Percentiles rank a stretch among this genome's conserved stretches.
phyloP scores from a whole-genome alignment of 2,329 filamentous ascomycete species.

The Fusarium keratoplasticum region DNA sequence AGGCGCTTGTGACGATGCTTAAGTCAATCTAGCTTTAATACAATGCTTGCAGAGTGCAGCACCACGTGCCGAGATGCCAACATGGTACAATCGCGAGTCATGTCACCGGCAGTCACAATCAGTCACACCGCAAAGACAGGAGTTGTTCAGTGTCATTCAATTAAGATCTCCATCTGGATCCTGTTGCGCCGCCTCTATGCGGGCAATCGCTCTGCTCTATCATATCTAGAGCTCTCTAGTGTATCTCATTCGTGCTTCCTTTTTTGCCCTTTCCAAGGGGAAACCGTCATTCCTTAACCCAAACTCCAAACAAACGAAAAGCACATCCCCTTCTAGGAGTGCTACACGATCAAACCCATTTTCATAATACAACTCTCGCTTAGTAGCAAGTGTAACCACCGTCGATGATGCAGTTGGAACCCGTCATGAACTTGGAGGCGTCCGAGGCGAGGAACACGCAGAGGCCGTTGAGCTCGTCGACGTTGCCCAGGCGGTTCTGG shows the following conservation, averaged over 20 bases:
- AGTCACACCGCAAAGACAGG: background rate
- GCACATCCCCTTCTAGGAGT: conserved; percentile 5
- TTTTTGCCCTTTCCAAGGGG: conserved; percentile 14
- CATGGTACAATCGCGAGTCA: background rate
- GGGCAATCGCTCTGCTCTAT: conserved; percentile 26
- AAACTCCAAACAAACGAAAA: conserved; percentile 39
- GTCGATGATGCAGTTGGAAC: conserved; percentile 78
- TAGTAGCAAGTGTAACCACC: conserved; percentile 75
- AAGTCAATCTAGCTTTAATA: background rate
- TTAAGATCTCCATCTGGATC: conserved; percentile 27
- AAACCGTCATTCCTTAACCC: conserved; percentile 18
- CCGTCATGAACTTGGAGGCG: conserved; percentile 81
- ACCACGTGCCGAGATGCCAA: background rate
- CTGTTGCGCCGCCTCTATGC: conserved; percentile 22
- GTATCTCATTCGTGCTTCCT: conserved; percentile 24
- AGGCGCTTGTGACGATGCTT: background rate
- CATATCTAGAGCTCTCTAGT: conserved; percentile 36
- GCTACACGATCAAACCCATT: background rate
- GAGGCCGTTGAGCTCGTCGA: conserved; percentile 82
- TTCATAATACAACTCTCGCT: conserved; percentile 32
- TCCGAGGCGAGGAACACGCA: conserved; percentile 82
- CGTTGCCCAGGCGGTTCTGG: conserved; percentile 76
- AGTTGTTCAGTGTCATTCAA: conserved; percentile 16
- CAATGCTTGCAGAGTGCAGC: background rate
- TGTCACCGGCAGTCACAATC: background rate